phyloP scores from a whole-genome alignment of 148 eudicot genomes.

The Rhododendron kiyosumense region DNA sequence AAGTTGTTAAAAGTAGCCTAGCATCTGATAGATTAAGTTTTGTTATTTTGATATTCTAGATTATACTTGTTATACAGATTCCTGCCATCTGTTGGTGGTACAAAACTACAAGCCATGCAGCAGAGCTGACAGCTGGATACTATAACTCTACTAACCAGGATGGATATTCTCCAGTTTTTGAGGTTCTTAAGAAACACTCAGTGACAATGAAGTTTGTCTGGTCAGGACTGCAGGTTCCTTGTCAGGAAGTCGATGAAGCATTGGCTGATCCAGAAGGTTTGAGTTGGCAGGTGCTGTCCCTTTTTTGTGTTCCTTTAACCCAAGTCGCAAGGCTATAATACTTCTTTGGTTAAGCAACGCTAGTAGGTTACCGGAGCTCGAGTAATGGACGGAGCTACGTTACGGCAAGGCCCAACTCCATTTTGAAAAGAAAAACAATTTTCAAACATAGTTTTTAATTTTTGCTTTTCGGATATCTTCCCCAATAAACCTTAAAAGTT shows the following conservation, averaged over 20 bases:
- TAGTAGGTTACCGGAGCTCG: background rate
- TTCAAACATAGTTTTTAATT: background rate
- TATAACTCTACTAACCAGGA: slow-evolving; percentile 56
- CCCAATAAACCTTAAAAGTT: background rate
- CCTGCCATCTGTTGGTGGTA: slow-evolving; percentile 74
- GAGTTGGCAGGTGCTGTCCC: slow-evolving; percentile 58
- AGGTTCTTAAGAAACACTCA: slow-evolving; percentile 47
- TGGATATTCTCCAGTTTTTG: slow-evolving; percentile 50
- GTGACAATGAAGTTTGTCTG: slow-evolving; percentile 40
- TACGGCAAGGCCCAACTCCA: background rate
- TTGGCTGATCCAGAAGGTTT: slow-evolving; percentile 62
- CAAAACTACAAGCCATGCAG: slow-evolving; percentile 64
- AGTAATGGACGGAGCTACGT: background rate
- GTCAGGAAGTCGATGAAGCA: slow-evolving; percentile 38
- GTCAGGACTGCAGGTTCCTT: slow-evolving; percentile 34
- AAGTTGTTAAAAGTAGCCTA: no score
- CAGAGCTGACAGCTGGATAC: slow-evolving; percentile 70
- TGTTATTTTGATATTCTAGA: background rate
- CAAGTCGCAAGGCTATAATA: background rate
- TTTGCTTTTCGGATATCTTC: background rate
- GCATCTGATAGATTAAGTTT: no score
- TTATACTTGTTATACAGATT: slow-evolving; percentile 31
- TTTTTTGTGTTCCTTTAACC: background rate
- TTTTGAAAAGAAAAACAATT: background rate
- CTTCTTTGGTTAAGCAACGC: background rate